Conservation (phyloP, 495 filamentous ascomycete species). For the Pyrenula aspistea region DNA sequence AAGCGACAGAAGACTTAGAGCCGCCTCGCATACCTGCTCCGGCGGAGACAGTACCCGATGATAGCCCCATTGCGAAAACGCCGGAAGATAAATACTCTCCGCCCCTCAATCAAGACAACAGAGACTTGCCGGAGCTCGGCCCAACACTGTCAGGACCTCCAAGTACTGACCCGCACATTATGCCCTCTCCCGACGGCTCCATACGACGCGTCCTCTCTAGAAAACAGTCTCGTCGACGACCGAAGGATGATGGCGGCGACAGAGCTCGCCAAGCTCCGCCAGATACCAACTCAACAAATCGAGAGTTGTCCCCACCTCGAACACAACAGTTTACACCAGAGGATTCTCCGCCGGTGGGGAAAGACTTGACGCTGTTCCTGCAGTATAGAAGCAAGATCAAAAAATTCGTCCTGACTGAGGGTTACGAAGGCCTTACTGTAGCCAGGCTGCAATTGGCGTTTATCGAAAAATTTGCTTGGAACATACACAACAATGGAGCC, state of each 20-base stretch:
- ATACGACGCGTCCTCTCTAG: slow-evolving; percentile 7
- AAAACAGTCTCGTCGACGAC: slow-evolving; percentile 31
- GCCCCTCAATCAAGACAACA: slow-evolving; percentile 19
- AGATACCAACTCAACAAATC: slow-evolving; percentile 13
- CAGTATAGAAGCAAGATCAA: slow-evolving; percentile 97
- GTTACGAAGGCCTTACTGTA: slow-evolving; percentile 69
- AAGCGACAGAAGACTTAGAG: slow-evolving; percentile 33
- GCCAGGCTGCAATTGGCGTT: slow-evolving; percentile 90
- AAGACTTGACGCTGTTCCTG: slow-evolving; percentile 89
- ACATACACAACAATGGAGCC: slow-evolving; percentile 82
- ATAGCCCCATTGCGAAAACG: slow-evolving; percentile 39
- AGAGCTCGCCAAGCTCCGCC: slow-evolving; percentile 14
- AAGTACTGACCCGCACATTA: not conserved
- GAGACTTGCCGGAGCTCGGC: slow-evolving; percentile 12
- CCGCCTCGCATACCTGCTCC: slow-evolving; percentile 23
- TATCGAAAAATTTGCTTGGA: slow-evolving; percentile 99
- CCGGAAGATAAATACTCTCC: slow-evolving; percentile 45
- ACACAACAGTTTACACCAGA: slow-evolving; percentile 47
- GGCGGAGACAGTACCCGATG: slow-evolving; percentile 14
- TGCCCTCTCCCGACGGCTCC: slow-evolving; percentile 10
- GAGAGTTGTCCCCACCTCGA: slow-evolving; percentile 19
- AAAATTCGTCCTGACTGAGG: slow-evolving; percentile 82
- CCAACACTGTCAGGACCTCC: slow-evolving; percentile 25
- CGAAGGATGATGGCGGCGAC: slow-evolving; percentile 32
- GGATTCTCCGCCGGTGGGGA: slow-evolving; percentile 64